Base-by-base conservation (phyloP, 2,329 filamentous ascomycete species). In the Aspergillus fumigatiaffinis region DNA sequence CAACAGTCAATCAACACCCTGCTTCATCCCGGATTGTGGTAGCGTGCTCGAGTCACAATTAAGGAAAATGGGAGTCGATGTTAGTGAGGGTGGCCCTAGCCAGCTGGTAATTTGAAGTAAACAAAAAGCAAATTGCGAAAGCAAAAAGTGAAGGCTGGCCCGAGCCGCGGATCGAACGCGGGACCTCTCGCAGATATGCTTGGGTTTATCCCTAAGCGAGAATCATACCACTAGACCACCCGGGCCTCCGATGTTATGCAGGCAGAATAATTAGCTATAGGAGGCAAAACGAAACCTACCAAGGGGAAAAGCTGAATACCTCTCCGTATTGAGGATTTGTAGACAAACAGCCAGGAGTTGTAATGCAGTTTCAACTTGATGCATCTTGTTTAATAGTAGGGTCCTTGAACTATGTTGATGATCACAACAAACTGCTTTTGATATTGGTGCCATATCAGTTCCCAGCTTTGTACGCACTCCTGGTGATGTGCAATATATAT, bases 191-290 rank as follows among this genome's bases (percentile, higher is more conserved):
- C 57, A 61, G 54, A 59, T 58, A 48, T 55, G 53, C 53, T 55
- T 55, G 53, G 53, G 53, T 55, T 35, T 38, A 21, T 48, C 53
- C 52, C 59, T 59, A 59, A 55, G 59, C 57, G 54, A 61, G 52
- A 59, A 60, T 58, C 55, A 60, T 58, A 60, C 58, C 58, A 60
- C 58, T 60, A 58, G 59, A 60, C 59, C 59, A 60, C 59, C 59
- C 59, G 59, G 59, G 59, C 59, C 28, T 17, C 42, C 17, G 23
- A 46, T 52, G 38, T 46, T 23, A 6, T 8, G 3, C 1, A 29
- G 5, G 1, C 21, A 12, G 3, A 1, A 14, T 12, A 29, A 29
- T 12, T 20, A 20, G 2, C 2, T 32, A 32, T n/a, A 50, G 21
- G 8, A 23, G 17, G 3, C 10, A 3, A 12, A 4, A 9, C 4